Percentiles rank a stretch among this genome's conserved stretches.
Evolutionary conservation across 139 green algal genomes (phyloP).

Genomic region (Chlamydomonas eustigma): DNA sequence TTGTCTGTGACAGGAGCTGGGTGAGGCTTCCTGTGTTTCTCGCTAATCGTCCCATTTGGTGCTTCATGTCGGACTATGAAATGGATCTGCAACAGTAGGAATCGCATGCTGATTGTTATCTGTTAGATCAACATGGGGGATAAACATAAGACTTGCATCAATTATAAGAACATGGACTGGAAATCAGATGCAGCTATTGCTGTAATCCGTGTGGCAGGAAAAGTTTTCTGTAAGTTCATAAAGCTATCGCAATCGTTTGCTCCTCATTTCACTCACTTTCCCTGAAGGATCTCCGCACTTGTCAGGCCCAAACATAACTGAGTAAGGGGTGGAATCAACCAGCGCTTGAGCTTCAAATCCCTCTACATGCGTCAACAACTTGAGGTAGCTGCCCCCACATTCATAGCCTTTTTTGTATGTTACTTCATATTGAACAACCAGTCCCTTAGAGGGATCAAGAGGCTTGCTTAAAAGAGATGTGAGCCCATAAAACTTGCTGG

Average conservation of each 20-base stretch:
- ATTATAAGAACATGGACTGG: not conserved
- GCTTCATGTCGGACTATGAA: constrained; percentile 81
- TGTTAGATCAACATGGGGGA: too few species aligned
- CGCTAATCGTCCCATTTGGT: constrained; percentile 39
- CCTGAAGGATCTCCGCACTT: constrained; percentile 64
- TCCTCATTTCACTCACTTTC: too few species aligned
- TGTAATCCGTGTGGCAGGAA: too few species aligned
- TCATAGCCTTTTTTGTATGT: constrained; percentile 55
- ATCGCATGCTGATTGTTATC: too few species aligned
- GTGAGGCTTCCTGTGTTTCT: constrained; percentile 84
- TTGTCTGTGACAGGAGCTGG: constrained; percentile 54
- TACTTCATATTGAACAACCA: constrained; percentile 87
- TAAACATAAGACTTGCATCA: too few species aligned
- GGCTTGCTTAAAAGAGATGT: constrained; percentile 41
- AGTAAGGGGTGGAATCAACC: constrained; percentile 48
- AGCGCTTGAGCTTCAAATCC: constrained; percentile 3
- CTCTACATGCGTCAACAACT: constrained; percentile 65
- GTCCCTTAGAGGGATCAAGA: constrained; percentile 48
- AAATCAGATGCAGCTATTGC: not conserved
- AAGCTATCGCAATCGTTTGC: too few species aligned
- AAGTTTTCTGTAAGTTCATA: too few species aligned
- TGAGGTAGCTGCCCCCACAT: constrained; percentile 89
- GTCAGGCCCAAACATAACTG: constrained; percentile 95
- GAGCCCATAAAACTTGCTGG: constrained; percentile 76
- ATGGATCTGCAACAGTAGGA: constrained; percentile 65